Evolutionary conservation across 1,284 basidiomycete species (phyloP).

Genomic region (Flammula alnicola): DNA sequence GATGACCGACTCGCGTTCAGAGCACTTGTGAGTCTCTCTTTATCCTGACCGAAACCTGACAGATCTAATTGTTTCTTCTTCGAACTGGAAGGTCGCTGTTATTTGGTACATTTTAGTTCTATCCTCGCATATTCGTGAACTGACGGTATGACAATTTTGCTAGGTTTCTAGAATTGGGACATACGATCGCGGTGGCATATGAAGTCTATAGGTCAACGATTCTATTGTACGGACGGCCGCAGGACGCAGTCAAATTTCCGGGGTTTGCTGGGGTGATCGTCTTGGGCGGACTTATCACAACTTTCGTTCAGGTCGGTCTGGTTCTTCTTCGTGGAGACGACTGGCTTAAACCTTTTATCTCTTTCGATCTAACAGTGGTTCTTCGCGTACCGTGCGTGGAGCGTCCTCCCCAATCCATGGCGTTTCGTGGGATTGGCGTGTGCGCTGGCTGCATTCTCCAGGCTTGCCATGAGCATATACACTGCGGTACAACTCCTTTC

Average conservation of each 20-base stretch:
- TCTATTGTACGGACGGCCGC: not conserved
- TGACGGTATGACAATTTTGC: not conserved
- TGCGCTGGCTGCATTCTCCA: not conserved
- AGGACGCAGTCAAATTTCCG: not conserved
- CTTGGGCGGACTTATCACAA: not conserved
- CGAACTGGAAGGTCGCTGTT: too few species aligned
- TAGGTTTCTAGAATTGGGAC: conserved; percentile 2
- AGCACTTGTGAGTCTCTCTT: not conserved
- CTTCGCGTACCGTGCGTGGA: not conserved
- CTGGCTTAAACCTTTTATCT: too few species aligned
- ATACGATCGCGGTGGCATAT: conserved; percentile 2
- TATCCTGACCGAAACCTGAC: not conserved
- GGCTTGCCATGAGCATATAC: not conserved
- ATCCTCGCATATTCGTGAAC: not conserved
- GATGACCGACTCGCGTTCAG: not conserved
- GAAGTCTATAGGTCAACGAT: conserved; percentile 1
- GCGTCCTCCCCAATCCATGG: not conserved
- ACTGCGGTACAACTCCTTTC: not conserved
- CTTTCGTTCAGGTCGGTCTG: not conserved
- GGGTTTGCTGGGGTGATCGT: not conserved
- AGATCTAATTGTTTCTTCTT: not conserved
- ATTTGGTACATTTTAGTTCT: too few species aligned
- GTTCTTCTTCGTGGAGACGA: not conserved
- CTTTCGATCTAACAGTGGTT: not conserved
- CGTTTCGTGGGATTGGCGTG: not conserved